phyloP scores from a whole-genome alignment of 1,284 basidiomycete genomes.

The Lentinula novae-zelandiae region DNA sequence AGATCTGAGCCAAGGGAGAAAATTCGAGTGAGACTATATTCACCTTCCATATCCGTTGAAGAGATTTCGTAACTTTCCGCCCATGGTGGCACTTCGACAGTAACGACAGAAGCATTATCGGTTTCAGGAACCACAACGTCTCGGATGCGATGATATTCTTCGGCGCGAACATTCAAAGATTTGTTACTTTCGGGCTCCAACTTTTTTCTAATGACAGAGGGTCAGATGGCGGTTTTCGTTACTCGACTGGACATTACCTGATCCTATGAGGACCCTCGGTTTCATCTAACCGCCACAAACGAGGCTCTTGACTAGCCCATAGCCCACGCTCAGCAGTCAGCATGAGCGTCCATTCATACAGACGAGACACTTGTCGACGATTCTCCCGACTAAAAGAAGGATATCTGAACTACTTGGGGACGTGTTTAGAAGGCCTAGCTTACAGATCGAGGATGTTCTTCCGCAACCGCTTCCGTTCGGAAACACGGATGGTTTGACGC shows the following conservation, averaged over 20 bases:
- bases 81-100: conserved; percentile 73
- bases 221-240: not conserved
- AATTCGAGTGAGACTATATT: conserved; percentile 8
- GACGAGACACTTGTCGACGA: conserved; percentile 58
- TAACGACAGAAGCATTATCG: conserved; percentile 49
- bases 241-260: conserved; percentile 40
- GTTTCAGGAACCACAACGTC: conserved; percentile 59
- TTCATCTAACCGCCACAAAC: conserved; percentile 78
- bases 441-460: conserved; percentile 72
- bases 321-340: conserved; percentile 73
- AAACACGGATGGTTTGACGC: conserved; percentile 59
- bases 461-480: conserved; percentile 66
- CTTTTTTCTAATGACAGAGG: conserved; percentile 54
- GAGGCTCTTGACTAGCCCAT: conserved; percentile 61
- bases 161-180: conserved; percentile 46
- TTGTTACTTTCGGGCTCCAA: conserved; percentile 60
- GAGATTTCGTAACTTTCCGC: conserved; percentile 75
- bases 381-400: conserved; percentile 55
- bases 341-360: conserved; percentile 56
- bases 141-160: conserved; percentile 43
- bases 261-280: conserved; percentile 86
- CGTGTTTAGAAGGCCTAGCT: conserved; percentile 18
- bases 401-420: not conserved
- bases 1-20: not conserved
- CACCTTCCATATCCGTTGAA: conserved; percentile 54